These are phyloP conservation scores for Penicillium janthinellum DNA, from an alignment of 2,329 filamentous ascomycete genomes.

Conservation along the genomic window DNA sequence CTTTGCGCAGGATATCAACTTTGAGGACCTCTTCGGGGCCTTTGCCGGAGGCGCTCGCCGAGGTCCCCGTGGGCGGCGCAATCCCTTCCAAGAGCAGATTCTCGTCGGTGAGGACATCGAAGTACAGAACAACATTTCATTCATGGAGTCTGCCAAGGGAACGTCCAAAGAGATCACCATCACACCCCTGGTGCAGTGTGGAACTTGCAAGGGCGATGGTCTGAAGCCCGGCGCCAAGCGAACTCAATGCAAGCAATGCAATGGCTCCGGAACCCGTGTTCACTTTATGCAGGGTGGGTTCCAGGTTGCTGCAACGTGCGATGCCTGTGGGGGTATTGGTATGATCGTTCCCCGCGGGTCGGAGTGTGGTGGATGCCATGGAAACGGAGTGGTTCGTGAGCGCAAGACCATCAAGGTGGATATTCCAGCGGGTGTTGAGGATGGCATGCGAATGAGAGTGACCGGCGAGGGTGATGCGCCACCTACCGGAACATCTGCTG, in stretches of 20 bases:
- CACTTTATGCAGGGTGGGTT: constrained; percentile 92
- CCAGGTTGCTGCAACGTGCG: constrained; percentile 91
- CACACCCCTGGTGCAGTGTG: constrained; percentile 77
- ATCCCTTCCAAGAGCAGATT: constrained; percentile 76
- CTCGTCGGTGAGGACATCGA: constrained; percentile 96
- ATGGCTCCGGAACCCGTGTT: constrained; percentile 82
- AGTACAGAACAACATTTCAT: constrained; percentile 87
- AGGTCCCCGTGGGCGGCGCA: constrained; percentile 57
- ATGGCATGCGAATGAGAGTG: constrained; percentile 89
- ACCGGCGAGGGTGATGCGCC: constrained; percentile 86
- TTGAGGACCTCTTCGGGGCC: constrained; percentile 91
- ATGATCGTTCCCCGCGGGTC: constrained; percentile 73
- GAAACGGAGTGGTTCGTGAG: constrained; percentile 82
- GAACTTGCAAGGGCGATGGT: constrained; percentile 79
- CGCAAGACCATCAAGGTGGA: constrained; percentile 82
- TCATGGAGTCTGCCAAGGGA: constrained; percentile 94
- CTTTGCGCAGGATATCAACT: constrained; percentile 84
- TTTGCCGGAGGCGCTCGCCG: constrained; percentile 67
- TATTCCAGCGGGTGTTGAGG: constrained; percentile 92
- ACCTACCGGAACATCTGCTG: constrained; percentile 68
- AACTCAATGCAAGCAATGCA: constrained; percentile 74
- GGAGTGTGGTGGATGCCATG: constrained; percentile 77
- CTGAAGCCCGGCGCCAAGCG: constrained; percentile 78
- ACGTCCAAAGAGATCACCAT: constrained; percentile 84
- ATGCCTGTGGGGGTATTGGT: constrained; percentile 77